Conservation (phyloP, 805 yeast species). For the Clavispora carvajalis region DNA sequence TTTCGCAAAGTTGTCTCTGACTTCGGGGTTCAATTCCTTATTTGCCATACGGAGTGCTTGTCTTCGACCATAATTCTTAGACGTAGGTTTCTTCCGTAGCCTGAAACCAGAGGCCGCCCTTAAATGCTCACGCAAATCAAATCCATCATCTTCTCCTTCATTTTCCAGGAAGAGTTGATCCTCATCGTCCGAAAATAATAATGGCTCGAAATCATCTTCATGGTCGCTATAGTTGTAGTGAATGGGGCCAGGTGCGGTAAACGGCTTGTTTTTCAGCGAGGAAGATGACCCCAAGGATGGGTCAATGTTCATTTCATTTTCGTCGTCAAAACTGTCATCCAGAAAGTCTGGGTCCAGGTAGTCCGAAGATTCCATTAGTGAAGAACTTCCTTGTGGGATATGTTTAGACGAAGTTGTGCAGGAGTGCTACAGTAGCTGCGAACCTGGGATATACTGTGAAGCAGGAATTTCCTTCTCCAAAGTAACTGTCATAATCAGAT, state of each 20-base stretch:
- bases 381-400: not conserved
- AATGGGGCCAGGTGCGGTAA: not conserved
- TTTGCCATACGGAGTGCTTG: slow-evolving; percentile 30
- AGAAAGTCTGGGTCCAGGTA: not conserved
- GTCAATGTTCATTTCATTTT: not conserved
- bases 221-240: slow-evolving; percentile 4
- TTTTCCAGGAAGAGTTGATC: slow-evolving; percentile 18
- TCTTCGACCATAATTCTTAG: slow-evolving; percentile 34
- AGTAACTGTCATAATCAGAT: too few relatives aligned
- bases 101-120: slow-evolving; percentile 65
- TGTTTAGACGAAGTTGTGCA: slow-evolving; percentile 1
- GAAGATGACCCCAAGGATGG: not conserved
- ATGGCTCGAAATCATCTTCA: slow-evolving; percentile 14
- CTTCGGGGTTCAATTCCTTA: slow-evolving; percentile 65
- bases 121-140: slow-evolving; percentile 55
- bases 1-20: slow-evolving; percentile 54
- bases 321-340: slow-evolving; percentile 1
- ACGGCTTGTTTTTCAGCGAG: not conserved
- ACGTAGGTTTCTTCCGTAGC: slow-evolving; percentile 31
- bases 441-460: not conserved
- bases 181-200: slow-evolving; percentile 20
- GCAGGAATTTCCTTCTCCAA: not conserved
- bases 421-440: not conserved
- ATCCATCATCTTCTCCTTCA: slow-evolving; percentile 38
- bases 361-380: not conserved